These are phyloP conservation scores for Penicillium hordei DNA, from an alignment of 2,329 filamentous ascomycete genomes.

Conservation along the genomic window DNA sequence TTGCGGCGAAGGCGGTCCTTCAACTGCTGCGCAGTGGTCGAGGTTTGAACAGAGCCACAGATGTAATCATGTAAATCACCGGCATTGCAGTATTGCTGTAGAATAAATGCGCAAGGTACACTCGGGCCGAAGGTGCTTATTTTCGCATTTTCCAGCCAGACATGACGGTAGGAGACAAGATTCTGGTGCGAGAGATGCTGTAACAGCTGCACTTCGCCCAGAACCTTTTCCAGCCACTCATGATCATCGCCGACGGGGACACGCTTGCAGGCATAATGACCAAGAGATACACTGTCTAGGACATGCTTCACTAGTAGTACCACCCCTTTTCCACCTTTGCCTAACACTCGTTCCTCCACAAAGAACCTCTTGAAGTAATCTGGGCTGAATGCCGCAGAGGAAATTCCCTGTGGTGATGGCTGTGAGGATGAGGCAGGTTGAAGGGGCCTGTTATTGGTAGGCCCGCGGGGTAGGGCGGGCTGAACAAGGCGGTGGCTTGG, in stretches of 20 bases:
- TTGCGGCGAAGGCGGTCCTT: constrained; percentile 82
- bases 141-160: constrained; percentile 89
- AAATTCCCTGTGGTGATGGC: constrained; percentile 66
- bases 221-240: constrained; percentile 89
- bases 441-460: constrained; percentile 52
- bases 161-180: constrained; percentile 92
- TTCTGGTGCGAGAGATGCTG: constrained; percentile 93
- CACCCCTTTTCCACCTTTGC: constrained; percentile 89
- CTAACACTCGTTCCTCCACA: constrained; percentile 80
- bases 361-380: constrained; percentile 95
- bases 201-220: constrained; percentile 89
- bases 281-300: constrained; percentile 82
- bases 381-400: constrained; percentile 81
- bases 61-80: constrained; percentile 90
- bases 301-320: constrained; percentile 92
- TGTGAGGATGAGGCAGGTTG: constrained; percentile 52
- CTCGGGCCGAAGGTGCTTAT: constrained; percentile 84
- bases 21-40: constrained; percentile 73
- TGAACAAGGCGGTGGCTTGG: constrained; percentile 50
- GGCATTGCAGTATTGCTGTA: constrained; percentile 95
- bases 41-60: constrained; percentile 63
- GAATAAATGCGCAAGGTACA: constrained; percentile 91
- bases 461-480: constrained; percentile 45
- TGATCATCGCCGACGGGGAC: constrained; percentile 95
- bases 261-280: constrained; percentile 93